Evolutionary conservation across 192 early-diverging fungal genomes (phyloP), one percentile per base, ranked within the genome.

Genomic region (Spizellomyces sp.): DNA sequence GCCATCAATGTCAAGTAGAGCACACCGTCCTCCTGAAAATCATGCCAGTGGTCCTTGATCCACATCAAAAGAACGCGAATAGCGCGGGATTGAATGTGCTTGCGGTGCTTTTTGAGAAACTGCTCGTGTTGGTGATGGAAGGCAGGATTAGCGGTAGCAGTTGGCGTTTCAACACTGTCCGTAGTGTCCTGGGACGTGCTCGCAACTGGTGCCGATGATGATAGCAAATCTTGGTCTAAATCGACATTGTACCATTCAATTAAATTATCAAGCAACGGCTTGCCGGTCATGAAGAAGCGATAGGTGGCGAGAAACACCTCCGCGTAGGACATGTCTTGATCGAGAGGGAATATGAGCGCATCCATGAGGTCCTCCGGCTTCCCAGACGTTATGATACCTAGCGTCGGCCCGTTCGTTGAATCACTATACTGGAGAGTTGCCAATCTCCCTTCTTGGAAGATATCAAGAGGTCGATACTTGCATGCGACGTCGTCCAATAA

Each of bases 161-260:
- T 9, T 64, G 62, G 45, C 54, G 6, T 9, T 15, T 15, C 36
- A 14, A 41, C 36, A 54, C 14, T n/a, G 17, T 54, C 50, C 1
- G 50, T 54, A 12, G 17, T 54, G 6, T 15, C 59, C 17, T 41
- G 17, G 14, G 22, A 41, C 15, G 17, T 42, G 42, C 14, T 41
- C 12, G 50, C 50, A n/a, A 54, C 50, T n/a, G 12, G 14, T 12
- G 50, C 12, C 50, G 50, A 12, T 4, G 50, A 12, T n/a, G 14
- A 2, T 2, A 41, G 44, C 58, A 59, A 63, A 15, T 75, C 76
- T 8, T 66, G 67, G 58, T 84, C 80, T 5, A 78, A 48, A 47
- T 82, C 81, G 6, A 80, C 81, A 70, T 86, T 86, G 73, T 87
- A 87, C 85, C 85, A 87, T 59, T 83, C 82, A 17, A 84, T 77